Base-by-base conservation (phyloP, 345 rosid genomes). In the Melaleuca alternifolia region DNA sequence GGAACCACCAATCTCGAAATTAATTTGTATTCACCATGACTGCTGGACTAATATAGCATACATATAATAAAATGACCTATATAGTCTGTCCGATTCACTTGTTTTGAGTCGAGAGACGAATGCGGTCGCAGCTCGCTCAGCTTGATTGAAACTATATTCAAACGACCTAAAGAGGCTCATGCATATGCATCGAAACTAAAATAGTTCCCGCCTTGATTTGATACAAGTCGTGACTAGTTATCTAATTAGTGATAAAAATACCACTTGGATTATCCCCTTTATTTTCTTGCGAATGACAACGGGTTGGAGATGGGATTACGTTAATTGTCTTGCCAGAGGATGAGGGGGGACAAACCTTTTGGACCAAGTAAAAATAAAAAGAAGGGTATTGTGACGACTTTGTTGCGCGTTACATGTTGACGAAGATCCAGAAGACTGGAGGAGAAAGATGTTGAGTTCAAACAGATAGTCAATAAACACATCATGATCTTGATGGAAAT, bases 71-170 rank as follows among this genome's bases (percentile, higher is more conserved):
- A 30, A 30, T 5, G 37, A 6, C 71, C 71, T 59, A n/a, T 59
- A n/a, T 59, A n/a, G 71, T 20, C 7, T 9, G 41, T 5, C 3
- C 0, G 24, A 37, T 71, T 71, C 46, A 33, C 26, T 71, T 33
- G 13, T 41, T 20, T 37, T 1, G 0, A 71, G 79, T 18, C 2
- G 24, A 18, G 48, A 0, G 7, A 37, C 6, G 2, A 71, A 0
- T 71, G 10, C 1, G 0, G 24, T 33, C 0, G 1, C 7, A 10
- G 7, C 14, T 71, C 1, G 1, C 28, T 10, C 1, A 0, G 5
- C 18, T 37, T 18, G 7, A 71, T 71, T 37, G 81, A 71, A 37
- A 71, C 48, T 18, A 18, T 9, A 18, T 37, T 71, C 6, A 18
- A 71, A 33, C 26, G 33, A 71, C 33, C 48, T 71, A 33, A 9